Evolutionary conservation across 805 yeast species (phyloP).

Genomic region (Huiozyma sinensis): DNA sequence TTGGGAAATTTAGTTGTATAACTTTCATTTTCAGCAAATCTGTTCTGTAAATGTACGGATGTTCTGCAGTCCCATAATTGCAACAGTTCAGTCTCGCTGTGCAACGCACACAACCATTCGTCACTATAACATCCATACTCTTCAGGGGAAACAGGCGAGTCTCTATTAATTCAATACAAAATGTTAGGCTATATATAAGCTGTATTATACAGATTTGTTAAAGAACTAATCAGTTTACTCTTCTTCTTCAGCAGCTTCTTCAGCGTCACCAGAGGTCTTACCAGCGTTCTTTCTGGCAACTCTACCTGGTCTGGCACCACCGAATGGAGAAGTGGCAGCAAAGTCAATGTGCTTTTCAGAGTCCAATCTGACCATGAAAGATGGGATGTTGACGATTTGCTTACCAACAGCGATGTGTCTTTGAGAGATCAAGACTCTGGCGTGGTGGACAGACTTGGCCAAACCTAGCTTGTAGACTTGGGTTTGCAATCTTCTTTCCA

Average conservation of each 20-base stretch:
- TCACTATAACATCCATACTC: too few species aligned
- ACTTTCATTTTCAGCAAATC: too few species aligned
- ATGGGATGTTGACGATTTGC: conserved; percentile 97
- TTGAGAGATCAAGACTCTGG: conserved; percentile 96
- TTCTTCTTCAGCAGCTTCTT: conserved; percentile 61
- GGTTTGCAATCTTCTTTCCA: conserved; percentile 99
- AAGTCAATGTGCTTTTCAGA: conserved; percentile 99
- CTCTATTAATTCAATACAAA: conserved; percentile 1
- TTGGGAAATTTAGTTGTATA: too few species aligned
- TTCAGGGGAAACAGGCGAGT: too few species aligned
- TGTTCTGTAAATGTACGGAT: too few species aligned
- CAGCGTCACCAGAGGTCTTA: conserved; percentile 49
- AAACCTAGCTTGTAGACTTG: conserved; percentile 99
- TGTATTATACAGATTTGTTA: conserved; percentile 5
- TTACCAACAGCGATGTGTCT: conserved; percentile 99
- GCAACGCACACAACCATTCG: too few species aligned
- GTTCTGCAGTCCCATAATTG: too few species aligned
- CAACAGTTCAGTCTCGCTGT: too few species aligned
- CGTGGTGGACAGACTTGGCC: conserved; percentile 99
- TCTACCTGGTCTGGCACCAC: conserved; percentile 99
- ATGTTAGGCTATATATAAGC: conserved; percentile 3
- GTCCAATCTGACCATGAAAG: conserved; percentile 99
- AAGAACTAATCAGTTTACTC: conserved; percentile 39
- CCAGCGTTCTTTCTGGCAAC: conserved; percentile 87
- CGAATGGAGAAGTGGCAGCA: conserved; percentile 98